Conservation (phyloP, 139 green algal genomes). For the Chlamydomonas sp. region DNA sequence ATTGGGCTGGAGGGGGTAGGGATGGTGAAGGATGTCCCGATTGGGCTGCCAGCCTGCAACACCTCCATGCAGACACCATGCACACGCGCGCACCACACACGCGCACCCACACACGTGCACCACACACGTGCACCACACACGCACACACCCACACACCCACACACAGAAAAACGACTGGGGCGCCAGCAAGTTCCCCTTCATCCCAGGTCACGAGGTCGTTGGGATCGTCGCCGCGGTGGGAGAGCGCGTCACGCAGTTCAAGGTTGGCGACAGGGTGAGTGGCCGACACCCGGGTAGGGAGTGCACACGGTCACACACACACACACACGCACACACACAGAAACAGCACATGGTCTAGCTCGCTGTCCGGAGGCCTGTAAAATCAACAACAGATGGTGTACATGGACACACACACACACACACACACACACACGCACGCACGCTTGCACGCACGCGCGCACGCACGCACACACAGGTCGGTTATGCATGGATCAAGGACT, state of each 20-base stretch:
- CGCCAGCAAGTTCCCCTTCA: slow-evolving; percentile 27
- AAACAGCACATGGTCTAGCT: background rate
- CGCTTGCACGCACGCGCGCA: background rate
- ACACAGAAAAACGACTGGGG: slow-evolving; percentile 33
- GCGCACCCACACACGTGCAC: no score
- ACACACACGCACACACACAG: slow-evolving; percentile 1
- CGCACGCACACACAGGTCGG: background rate
- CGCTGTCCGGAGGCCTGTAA: background rate
- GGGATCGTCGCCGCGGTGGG: background rate
- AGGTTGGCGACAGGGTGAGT: background rate
- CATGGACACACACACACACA: slow-evolving; percentile 4
- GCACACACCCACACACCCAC: no score
- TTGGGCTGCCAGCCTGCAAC: no score
- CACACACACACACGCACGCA: slow-evolving; percentile 5
- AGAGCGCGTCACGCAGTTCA: no score
- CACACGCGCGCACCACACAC: no score
- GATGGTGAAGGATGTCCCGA: no score
- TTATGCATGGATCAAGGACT: slow-evolving; percentile 30
- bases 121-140: no score
- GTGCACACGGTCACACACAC: background rate
- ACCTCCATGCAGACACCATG: no score
- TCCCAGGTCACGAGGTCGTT: slow-evolving; percentile 30
- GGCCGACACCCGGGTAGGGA: background rate
- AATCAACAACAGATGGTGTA: background rate
- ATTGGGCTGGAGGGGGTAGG: no score